Conservation (phyloP, 73 alveolate species). For the Stentor roeselii region DNA sequence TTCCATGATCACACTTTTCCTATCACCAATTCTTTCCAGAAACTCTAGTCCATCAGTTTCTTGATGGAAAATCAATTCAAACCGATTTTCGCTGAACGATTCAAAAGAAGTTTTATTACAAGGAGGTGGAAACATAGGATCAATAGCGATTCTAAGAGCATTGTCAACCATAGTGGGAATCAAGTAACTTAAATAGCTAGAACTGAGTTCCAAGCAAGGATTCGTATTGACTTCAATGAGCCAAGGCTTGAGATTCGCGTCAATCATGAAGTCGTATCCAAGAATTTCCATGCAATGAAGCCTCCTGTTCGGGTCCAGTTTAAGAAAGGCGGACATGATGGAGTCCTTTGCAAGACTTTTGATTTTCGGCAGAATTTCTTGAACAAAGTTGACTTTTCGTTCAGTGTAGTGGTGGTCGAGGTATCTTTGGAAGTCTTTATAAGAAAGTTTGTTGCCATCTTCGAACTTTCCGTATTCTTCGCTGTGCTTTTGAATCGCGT, state of each 20-base stretch:
- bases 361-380: constrained; percentile 67
- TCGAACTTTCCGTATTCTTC: constrained; percentile 93
- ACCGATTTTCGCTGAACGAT: constrained; percentile 37
- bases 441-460: constrained; percentile 75
- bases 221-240: constrained; percentile 78
- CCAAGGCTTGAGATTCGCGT: constrained; percentile 68
- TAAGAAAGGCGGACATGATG: constrained; percentile 59
- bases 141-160: constrained; percentile 61
- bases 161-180: constrained; percentile 76
- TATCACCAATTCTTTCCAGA: too few species aligned
- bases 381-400: constrained; percentile 51
- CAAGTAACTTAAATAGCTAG: constrained; percentile 53
- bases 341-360: constrained; percentile 57
- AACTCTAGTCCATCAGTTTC: constrained; percentile 40
- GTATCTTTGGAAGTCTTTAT: constrained; percentile 73
- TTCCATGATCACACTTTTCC: too few species aligned
- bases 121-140: constrained; percentile 51
- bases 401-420: constrained; percentile 42
- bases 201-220: constrained; percentile 53
- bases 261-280: constrained; percentile 77
- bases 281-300: constrained; percentile 58
- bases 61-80: constrained; percentile 40
- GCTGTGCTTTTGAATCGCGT: constrained; percentile 88
- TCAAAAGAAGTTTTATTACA: constrained; percentile 41
- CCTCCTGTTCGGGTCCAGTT: constrained; percentile 65